Percentiles rank a stretch among this genome's conserved stretches.
These are phyloP conservation scores for Fusarium abutilonis DNA, from an alignment of 2,329 filamentous ascomycete genomes.

Conservation along the genomic window DNA sequence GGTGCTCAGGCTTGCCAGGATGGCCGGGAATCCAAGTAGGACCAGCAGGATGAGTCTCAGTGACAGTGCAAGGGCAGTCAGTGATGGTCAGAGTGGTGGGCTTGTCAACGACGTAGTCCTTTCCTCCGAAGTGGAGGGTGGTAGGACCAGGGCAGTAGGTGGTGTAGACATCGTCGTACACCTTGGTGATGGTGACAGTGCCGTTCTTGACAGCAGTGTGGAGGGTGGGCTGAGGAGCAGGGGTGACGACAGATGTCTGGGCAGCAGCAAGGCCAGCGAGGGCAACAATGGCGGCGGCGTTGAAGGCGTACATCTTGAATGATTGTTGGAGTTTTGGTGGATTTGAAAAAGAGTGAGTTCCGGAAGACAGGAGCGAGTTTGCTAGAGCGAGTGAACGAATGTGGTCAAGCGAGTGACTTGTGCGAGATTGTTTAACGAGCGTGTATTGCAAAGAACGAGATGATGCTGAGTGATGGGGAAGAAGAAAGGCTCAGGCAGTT, in stretches of 20 bases:
- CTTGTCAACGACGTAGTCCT: slow-evolving; percentile 64
- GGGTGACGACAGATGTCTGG: slow-evolving; percentile 21
- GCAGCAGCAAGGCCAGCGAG: slow-evolving; percentile 40
- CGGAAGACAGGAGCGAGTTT: slow-evolving; percentile 17
- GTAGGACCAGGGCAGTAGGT: slow-evolving; percentile 61
- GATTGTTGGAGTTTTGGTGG: slow-evolving; percentile 18
- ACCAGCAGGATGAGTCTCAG: slow-evolving; percentile 45
- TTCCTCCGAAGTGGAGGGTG: slow-evolving; percentile 60
- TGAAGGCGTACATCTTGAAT: slow-evolving; percentile 44
- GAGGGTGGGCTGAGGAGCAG: slow-evolving; percentile 15
- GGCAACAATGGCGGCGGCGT: slow-evolving; percentile 42
- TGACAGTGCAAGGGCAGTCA: slow-evolving; percentile 63
- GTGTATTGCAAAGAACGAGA: slow-evolving; percentile 25
- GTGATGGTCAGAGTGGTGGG: slow-evolving; percentile 65
- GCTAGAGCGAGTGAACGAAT: slow-evolving; percentile 11
- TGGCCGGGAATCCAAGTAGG: slow-evolving; percentile 31
- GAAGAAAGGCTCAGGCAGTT: not conserved
- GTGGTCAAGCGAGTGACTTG: slow-evolving; percentile 42
- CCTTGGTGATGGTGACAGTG: slow-evolving; percentile 48
- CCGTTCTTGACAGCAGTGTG: slow-evolving; percentile 34
- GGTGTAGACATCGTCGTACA: slow-evolving; percentile 51
- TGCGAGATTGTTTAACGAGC: slow-evolving; percentile 35
- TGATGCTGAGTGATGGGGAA: slow-evolving; percentile 21
- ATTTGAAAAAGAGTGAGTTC: slow-evolving; percentile 20
- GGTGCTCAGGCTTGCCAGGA: slow-evolving; percentile 6